Evolutionary conservation across 768 basidiomycete genomes (phyloP).

Genomic region (Lentinus tigrinus): DNA sequence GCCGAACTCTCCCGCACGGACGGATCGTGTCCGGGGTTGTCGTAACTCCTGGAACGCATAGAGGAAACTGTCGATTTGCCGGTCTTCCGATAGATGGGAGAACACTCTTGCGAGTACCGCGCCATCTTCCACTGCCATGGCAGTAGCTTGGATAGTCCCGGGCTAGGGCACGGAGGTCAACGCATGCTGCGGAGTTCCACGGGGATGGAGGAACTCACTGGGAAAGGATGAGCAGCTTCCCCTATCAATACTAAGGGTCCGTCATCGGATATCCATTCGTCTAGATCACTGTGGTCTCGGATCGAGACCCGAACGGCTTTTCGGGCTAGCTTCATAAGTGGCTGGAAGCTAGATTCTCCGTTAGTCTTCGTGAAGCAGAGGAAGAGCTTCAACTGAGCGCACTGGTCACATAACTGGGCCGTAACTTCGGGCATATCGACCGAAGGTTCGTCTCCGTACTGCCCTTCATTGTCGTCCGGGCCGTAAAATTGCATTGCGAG

Average conservation of each 20-base stretch:
- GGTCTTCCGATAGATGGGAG: conserved; percentile 29
- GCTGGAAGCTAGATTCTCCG: conserved; percentile 7
- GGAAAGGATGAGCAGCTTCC: conserved; percentile 38
- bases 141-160: conserved; percentile 31
- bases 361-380: not conserved
- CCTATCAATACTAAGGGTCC: conserved; percentile 33
- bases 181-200: not conserved
- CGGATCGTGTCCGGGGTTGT: conserved; percentile 24
- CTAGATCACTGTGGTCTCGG: conserved; percentile 23
- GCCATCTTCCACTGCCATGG: conserved; percentile 40
- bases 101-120: conserved; percentile 40
- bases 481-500: conserved; percentile 10
- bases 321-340: conserved; percentile 4
- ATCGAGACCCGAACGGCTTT: conserved; percentile 20
- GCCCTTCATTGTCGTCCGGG: conserved; percentile 1
- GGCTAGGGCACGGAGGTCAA: conserved; percentile 25
- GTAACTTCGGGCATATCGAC: conserved; percentile 3
- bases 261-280: conserved; percentile 33
- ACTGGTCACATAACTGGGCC: not conserved
- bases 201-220: conserved; percentile 21
- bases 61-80: conserved; percentile 32
- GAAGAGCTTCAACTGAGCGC: not conserved
- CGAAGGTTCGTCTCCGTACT: conserved; percentile 5
- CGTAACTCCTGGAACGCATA: conserved; percentile 36
- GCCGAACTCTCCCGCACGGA: conserved; percentile 22